phyloP scores from a whole-genome alignment of 2,329 filamentous ascomycete genomes.

The Phialophora tarda region DNA sequence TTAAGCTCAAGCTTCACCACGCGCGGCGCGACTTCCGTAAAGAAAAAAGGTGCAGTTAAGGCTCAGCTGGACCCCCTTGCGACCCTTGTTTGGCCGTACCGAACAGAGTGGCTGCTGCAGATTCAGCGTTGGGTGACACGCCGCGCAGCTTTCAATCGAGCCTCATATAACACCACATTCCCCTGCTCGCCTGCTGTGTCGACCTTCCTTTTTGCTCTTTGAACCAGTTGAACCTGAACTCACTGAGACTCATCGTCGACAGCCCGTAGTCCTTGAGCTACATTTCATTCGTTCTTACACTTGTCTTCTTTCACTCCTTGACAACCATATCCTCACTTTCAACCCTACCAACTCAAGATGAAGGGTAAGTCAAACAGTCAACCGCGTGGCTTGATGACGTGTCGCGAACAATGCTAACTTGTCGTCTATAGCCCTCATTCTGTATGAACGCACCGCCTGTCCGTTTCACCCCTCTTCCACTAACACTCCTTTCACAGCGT shows the following conservation, averaged over 20 bases:
- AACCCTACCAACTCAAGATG: constrained; percentile 43
- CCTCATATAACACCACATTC: constrained; percentile 21
- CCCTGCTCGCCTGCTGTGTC: background rate
- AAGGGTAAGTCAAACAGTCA: constrained; percentile 48
- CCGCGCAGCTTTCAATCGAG: background rate
- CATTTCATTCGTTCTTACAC: constrained; percentile 30
- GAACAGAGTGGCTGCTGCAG: constrained; percentile 17
- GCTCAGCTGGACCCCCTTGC: constrained; percentile 1
- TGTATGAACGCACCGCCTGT: constrained; percentile 27
- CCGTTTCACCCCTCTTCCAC: constrained; percentile 30
- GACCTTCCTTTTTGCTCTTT: constrained; percentile 26
- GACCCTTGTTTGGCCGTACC: constrained; percentile 2
- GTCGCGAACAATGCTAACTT: constrained; percentile 19
- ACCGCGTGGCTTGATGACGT: constrained; percentile 10
- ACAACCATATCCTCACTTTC: background rate
- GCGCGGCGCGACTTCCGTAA: constrained; percentile 4
- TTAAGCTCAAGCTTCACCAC: constrained; percentile 8
- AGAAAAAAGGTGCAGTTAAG: background rate
- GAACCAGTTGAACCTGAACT: constrained; percentile 20
- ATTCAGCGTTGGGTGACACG: constrained; percentile 13
- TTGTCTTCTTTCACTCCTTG: constrained; percentile 5
- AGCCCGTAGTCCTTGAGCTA: constrained; percentile 28
- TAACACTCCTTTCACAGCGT: constrained; percentile 82
- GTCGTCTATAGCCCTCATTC: constrained; percentile 35
- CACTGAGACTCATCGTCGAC: background rate